Percentiles rank a stretch among this genome's conserved stretches.
Conservation (phyloP, 306 rosid genomes). For the Rosa multiflora region DNA sequence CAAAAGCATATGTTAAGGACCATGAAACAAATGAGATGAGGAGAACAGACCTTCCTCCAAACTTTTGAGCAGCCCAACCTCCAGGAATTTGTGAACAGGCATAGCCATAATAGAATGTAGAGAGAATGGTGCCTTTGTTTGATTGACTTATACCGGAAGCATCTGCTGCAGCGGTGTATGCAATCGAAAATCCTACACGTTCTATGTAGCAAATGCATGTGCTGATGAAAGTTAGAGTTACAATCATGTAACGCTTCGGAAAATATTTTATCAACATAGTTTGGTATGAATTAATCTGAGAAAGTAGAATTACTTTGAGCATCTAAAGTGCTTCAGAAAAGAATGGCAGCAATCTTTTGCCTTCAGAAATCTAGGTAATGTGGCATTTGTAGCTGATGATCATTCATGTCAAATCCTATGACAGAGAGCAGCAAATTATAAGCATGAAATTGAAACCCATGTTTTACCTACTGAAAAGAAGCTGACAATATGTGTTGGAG, state of each 20-base stretch:
- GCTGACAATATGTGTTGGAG: neutral
- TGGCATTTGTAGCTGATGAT: neutral
- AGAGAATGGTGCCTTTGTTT: constrained; percentile 15
- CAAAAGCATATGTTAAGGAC: constrained; percentile 20
- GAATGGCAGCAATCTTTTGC: neutral
- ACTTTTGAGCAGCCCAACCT: constrained; percentile 10
- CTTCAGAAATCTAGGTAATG: neutral
- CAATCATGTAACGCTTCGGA: constrained; percentile 16
- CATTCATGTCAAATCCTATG: neutral
- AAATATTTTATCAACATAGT: neutral
- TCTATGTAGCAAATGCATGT: constrained; percentile 19
- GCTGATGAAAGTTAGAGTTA: constrained; percentile 14
- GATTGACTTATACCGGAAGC: constrained; percentile 13
- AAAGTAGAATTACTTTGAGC: neutral
- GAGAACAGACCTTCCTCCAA: constrained; percentile 16
- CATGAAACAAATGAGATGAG: constrained; percentile 16
- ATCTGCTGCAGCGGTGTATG: constrained; percentile 14
- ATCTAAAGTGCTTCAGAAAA: neutral
- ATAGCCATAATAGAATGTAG: constrained; percentile 23
- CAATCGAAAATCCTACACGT: constrained; percentile 21
- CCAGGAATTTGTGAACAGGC: constrained; percentile 22
- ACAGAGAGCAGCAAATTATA: neutral
- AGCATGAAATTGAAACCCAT: neutral
- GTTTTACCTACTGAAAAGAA: neutral
- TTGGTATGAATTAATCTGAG: neutral